Evolutionary conservation across 2,329 filamentous ascomycete species (phyloP).

Genomic region (Aspergillus puulaauensis): DNA sequence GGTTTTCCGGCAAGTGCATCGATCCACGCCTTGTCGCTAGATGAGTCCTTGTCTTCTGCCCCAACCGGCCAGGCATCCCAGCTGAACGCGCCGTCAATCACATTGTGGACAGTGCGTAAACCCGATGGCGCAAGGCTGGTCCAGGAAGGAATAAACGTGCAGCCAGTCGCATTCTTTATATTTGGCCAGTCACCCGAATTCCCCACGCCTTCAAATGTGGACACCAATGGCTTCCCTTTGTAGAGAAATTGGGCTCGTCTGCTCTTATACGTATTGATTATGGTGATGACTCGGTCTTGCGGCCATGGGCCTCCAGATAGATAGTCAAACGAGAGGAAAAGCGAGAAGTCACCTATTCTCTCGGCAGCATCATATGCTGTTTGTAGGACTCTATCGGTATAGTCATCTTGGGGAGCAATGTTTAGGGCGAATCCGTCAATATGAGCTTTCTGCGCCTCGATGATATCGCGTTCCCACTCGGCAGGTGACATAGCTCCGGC

Average conservation of each 20-base stretch:
- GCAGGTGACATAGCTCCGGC: slow-evolving; percentile 22
- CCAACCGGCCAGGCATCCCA: slow-evolving; percentile 47
- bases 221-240: slow-evolving; percentile 35
- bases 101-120: slow-evolving; percentile 28
- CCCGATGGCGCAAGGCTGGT: slow-evolving; percentile 33
- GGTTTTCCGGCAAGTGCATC: slow-evolving; percentile 36
- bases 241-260: slow-evolving; percentile 28
- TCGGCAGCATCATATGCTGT: slow-evolving; percentile 31
- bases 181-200: slow-evolving; percentile 43
- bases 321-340: slow-evolving; percentile 39
- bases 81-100: slow-evolving; percentile 42
- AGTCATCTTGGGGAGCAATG: slow-evolving; percentile 31
- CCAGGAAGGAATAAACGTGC: slow-evolving; percentile 47
- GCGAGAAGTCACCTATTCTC: slow-evolving; percentile 26
- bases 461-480: slow-evolving; percentile 29
- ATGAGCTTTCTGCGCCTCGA: slow-evolving; percentile 28
- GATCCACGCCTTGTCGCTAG: slow-evolving; percentile 43
- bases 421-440: slow-evolving; percentile 35
- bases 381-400: slow-evolving; percentile 28
- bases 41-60: slow-evolving; percentile 37
- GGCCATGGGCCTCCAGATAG: slow-evolving; percentile 30
- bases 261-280: slow-evolving; percentile 27
- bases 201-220: slow-evolving; percentile 44
- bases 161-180: slow-evolving; percentile 40
- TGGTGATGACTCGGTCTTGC: slow-evolving; percentile 24